Evolutionary conservation across 495 filamentous ascomycete species (phyloP), one percentile per base, ranked within the genome.

Genomic region (Geoglossum glabrum): DNA sequence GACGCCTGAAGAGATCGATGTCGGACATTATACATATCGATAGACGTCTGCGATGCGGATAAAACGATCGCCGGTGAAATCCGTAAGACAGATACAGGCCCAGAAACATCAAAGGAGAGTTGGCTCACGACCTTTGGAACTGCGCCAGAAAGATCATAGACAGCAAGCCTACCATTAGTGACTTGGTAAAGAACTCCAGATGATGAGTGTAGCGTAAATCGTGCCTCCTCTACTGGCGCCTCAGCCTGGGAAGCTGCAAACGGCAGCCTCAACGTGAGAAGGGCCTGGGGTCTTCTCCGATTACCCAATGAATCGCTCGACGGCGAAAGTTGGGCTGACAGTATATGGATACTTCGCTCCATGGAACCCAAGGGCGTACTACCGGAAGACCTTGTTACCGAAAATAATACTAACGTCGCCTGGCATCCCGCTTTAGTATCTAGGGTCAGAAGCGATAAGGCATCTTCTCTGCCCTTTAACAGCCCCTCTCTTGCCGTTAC

Each of bases 131-230:
- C 21, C 11, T 57, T 72, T 0, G 78, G 76, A 11, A 76, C 66
- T 17, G 72, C 72, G 13, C 70, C 66, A 45, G 65, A 60, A 31
- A 85, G 64, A 54, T 78, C 71, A 60, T 76, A 82, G 10, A 73
- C 72, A 31, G 60, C 65, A 10, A 84, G 65, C 1, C 59, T 62
- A 4, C 67, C 70, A n/a, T 65, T 57, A 34, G 62, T 58, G 15
- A 82, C 69, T 61, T 76, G 70, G 36, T 81, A 71, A 8, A 84
- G 63, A n/a, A 67, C 71, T 23, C 80, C 82, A 3, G 73, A 72
- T 36, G 72, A 68, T 52, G 76, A 69, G 61, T 83, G 76, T n/a
- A 83, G 66, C 43, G 73, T 52, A 13, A 52, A 52, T 7, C 19
- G 49, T 2, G 49, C 17, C 25, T 52, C 30, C 15, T 1, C 25